These are phyloP conservation scores for Pythium vanterpoolii DNA, from an alignment of 352 stramenopile species.

Conservation along the genomic window DNA sequence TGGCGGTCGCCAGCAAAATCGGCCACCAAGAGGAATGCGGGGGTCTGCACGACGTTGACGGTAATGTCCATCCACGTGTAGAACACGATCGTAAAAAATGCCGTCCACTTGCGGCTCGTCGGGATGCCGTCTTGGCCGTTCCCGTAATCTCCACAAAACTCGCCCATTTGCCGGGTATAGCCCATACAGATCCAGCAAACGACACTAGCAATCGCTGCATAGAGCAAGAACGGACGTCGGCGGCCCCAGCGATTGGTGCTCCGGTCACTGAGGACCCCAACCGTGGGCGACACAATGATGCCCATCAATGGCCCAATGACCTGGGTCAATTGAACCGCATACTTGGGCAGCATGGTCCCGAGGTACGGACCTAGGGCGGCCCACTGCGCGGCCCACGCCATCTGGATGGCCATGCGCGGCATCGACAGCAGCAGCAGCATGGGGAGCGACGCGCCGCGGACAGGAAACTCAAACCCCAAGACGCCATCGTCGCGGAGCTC, in stretches of 20 bases:
- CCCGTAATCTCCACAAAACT: conserved; percentile 41
- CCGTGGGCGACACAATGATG: conserved; percentile 21
- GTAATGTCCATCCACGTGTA: conserved; percentile 64
- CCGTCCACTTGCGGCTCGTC: conserved; percentile 41
- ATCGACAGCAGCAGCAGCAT: conserved; percentile 28
- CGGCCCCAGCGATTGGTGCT: conserved; percentile 33
- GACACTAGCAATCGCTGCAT: conserved; percentile 28
- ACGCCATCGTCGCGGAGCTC: neutral
- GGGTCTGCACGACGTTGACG: conserved; percentile 44
- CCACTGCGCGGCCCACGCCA: conserved; percentile 24
- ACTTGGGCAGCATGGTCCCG: conserved; percentile 40
- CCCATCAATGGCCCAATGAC: conserved; percentile 26
- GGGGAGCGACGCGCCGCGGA: conserved; percentile 17
- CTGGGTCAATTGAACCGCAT: conserved; percentile 35
- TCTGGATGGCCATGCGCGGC: conserved; percentile 26
- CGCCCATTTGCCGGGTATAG: conserved; percentile 40
- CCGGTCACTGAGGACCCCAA: conserved; percentile 40
- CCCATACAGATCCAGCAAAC: conserved; percentile 54
- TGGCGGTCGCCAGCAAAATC: conserved; percentile 55
- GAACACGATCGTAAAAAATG: conserved; percentile 44
- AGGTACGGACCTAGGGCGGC: conserved; percentile 41
- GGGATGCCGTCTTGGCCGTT: conserved; percentile 26
- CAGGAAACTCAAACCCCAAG: neutral
- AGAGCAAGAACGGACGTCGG: conserved; percentile 38
- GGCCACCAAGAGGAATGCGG: conserved; percentile 42